Evolutionary conservation across 1,284 basidiomycete genomes (phyloP).

Genomic region (Psilocybe mexicana): DNA sequence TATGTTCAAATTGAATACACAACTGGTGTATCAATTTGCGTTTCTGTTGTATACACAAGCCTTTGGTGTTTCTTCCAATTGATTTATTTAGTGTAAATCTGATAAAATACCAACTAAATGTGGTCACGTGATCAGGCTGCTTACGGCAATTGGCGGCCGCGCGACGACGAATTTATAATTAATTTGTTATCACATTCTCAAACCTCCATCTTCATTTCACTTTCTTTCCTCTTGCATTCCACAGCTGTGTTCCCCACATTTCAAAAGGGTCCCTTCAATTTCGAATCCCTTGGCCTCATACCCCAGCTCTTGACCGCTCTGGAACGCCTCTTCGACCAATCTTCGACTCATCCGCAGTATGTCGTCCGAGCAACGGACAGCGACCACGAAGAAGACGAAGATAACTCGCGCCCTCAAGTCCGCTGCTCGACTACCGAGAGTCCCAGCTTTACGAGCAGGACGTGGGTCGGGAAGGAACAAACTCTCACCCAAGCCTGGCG

Average conservation of each 20-base stretch:
- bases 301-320: not conserved
- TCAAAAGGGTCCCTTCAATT: no score
- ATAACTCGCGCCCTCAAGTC: conserved; percentile 37
- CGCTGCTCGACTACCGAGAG: conserved; percentile 34
- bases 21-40: no score
- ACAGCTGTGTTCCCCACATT: no score
- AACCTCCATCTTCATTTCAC: not conserved
- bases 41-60: no score
- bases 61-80: no score
- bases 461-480: conserved; percentile 22
- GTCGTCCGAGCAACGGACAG: not conserved
- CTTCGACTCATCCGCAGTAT: not conserved
- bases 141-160: not conserved
- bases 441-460: conserved; percentile 18
- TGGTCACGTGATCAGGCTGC: no score
- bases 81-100: no score
- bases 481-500: conserved; percentile 56
- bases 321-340: not conserved
- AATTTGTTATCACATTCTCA: not conserved
- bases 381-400: conserved; percentile 21
- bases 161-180: no score
- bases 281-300: no score
- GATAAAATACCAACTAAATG: no score
- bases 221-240: no score
- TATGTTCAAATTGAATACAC: no score